phyloP scores from a whole-genome alignment of 2,329 filamentous ascomycete species.

The Leptoxyphium fumago region DNA sequence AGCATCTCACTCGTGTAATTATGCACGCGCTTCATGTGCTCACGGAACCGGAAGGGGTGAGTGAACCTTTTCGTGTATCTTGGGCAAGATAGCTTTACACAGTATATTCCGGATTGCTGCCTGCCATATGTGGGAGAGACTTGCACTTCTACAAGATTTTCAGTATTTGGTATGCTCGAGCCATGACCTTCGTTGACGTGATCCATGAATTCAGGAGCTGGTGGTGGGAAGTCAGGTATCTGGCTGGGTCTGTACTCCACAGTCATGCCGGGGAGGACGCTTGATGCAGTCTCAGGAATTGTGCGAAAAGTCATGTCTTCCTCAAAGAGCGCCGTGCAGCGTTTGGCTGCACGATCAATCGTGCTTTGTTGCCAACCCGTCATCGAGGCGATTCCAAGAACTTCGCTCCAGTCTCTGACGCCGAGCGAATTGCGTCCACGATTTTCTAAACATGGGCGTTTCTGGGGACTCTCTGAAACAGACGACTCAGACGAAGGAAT shows the following conservation, averaged over 20 bases:
- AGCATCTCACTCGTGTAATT: conserved; percentile 6
- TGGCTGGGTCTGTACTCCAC: conserved; percentile 22
- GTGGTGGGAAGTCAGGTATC: conserved; percentile 14
- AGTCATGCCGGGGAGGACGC: conserved; percentile 10
- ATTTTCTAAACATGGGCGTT: conserved; percentile 2
- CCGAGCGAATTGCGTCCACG: conserved; percentile 16
- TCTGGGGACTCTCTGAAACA: background rate
- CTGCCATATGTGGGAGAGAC: no score
- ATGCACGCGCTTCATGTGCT: conserved; percentile 19
- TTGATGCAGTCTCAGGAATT: conserved; percentile 9
- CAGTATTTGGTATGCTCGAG: no score
- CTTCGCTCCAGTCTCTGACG: conserved; percentile 69
- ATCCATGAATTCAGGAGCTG: background rate
- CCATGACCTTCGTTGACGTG: no score
- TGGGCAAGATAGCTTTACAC: conserved; percentile 14
- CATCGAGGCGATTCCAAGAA: conserved; percentile 64
- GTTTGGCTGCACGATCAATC: conserved; percentile 52
- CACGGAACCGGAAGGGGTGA: conserved; percentile 16
- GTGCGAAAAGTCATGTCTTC: conserved; percentile 49
- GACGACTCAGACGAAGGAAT: background rate
- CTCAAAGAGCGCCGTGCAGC: conserved; percentile 63
- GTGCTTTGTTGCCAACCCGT: conserved; percentile 52
- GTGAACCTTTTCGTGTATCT: conserved; percentile 13
- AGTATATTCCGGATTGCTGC: conserved; percentile 3
- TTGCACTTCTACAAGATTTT: no score